These are phyloP conservation scores for Phytophthora foliorum DNA, from an alignment of 352 stramenopile genomes.

Conservation along the genomic window DNA sequence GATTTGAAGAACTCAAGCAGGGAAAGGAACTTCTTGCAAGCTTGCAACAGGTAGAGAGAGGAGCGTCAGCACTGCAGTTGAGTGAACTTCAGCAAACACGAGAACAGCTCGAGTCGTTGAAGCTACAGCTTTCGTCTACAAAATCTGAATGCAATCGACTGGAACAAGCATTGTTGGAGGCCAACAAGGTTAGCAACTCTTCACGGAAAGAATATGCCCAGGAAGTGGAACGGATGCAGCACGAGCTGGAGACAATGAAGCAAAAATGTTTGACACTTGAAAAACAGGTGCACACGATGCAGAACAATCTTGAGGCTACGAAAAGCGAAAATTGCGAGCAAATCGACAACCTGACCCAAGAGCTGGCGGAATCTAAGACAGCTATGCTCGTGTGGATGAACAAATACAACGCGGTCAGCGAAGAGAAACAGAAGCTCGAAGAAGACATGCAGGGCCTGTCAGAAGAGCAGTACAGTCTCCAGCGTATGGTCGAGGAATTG, in stretches of 20 bases:
- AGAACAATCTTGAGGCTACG: conserved; percentile 25
- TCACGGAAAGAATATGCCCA: conserved; percentile 8
- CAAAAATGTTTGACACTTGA: conserved; percentile 15
- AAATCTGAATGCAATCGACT: conserved; percentile 36
- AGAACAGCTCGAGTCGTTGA: conserved; percentile 32
- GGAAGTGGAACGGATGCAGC: conserved; percentile 15
- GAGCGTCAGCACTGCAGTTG: conserved; percentile 29
- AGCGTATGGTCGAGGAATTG: conserved; percentile 35
- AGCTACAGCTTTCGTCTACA: conserved; percentile 30
- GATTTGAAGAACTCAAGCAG: conserved; percentile 48
- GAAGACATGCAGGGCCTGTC: conserved; percentile 32
- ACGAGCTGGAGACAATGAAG: conserved; percentile 27
- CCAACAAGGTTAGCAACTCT: conserved; percentile 10
- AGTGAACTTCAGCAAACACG: conserved; percentile 38
- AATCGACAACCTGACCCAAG: conserved; percentile 35
- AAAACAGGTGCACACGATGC: conserved; percentile 17
- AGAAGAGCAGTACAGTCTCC: conserved; percentile 45
- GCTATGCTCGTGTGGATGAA: conserved; percentile 79
- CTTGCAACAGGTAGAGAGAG: conserved; percentile 47
- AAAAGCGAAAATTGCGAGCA: conserved; percentile 21
- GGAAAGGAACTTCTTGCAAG: conserved; percentile 46
- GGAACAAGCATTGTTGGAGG: conserved; percentile 15
- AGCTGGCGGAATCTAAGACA: conserved; percentile 64
- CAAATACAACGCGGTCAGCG: conserved; percentile 57
- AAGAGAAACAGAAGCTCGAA: conserved; percentile 49